These are phyloP conservation scores for Trichoderma parareesei DNA, from an alignment of 495 filamentous ascomycete species.

Conservation along the genomic window DNA sequence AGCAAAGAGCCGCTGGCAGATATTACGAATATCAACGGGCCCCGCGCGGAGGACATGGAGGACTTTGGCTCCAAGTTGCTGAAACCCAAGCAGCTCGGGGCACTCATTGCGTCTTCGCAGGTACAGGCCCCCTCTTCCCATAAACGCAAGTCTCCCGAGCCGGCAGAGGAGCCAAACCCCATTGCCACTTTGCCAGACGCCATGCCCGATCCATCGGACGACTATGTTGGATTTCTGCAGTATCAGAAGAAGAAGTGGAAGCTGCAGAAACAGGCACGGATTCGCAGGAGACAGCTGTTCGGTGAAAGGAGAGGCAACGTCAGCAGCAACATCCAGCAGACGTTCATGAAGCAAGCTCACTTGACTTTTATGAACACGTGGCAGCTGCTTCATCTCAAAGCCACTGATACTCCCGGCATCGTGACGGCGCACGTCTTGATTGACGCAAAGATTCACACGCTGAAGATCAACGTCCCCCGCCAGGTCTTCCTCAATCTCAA, in stretches of 20 bases:
- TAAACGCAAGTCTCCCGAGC: constrained; percentile 75
- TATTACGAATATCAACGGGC: constrained; percentile 54
- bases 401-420: constrained; percentile 73
- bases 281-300: constrained; percentile 83
- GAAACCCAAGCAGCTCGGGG: constrained; percentile 61
- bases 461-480: constrained; percentile 84
- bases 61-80: constrained; percentile 68
- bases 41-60: constrained; percentile 63
- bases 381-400: constrained; percentile 83
- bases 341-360: constrained; percentile 88
- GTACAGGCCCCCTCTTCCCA: constrained; percentile 40
- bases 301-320: constrained; percentile 66
- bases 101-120: constrained; percentile 41
- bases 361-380: constrained; percentile 82
- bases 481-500: constrained; percentile 89
- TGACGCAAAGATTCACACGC: constrained; percentile 75
- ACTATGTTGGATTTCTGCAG: constrained; percentile 81
- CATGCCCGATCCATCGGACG: constrained; percentile 80
- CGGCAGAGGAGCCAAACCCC: constrained; percentile 58
- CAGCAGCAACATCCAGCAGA: constrained; percentile 70
- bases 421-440: constrained; percentile 88
- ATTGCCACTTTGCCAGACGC: constrained; percentile 73
- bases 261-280: constrained; percentile 86
- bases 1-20: constrained; percentile 63
- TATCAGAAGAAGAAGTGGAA: constrained; percentile 99